These are phyloP conservation scores for Cutaneotrichosporon sp. DNA, from an alignment of 1,284 basidiomycete species.

Conservation along the genomic window DNA sequence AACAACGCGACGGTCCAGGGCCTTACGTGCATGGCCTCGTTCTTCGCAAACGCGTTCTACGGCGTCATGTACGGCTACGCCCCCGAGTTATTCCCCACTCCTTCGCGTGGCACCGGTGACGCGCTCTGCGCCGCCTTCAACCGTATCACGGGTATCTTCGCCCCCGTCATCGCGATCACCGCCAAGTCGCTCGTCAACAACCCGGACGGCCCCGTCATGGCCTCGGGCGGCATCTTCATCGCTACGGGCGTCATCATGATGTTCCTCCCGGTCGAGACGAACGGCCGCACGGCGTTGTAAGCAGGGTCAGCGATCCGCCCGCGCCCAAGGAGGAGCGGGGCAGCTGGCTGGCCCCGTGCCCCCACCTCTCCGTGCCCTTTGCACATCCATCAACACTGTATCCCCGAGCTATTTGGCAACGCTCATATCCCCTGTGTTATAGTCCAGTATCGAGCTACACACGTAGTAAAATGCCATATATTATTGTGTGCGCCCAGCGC, in stretches of 20 bases:
- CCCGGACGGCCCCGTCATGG: conserved; percentile 60
- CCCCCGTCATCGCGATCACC: conserved; percentile 40
- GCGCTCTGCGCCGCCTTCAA: conserved; percentile 62
- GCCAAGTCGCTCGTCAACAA: conserved; percentile 22
- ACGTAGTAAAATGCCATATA: not conserved
- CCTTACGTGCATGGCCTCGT: conserved; percentile 60
- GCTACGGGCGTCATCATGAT: conserved; percentile 57
- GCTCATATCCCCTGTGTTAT: not conserved
- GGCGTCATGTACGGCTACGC: conserved; percentile 65
- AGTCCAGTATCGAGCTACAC: not conserved
- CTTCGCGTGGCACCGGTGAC: conserved; percentile 66
- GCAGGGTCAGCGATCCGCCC: not conserved
- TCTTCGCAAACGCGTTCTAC: conserved; percentile 58
- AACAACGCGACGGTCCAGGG: conserved; percentile 59
- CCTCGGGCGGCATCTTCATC: conserved; percentile 62
- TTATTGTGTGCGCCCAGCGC: not conserved
- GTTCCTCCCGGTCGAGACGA: conserved; percentile 63
- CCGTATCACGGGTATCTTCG: conserved; percentile 60
- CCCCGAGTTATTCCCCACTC: conserved; percentile 67
- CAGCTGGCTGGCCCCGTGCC: not conserved
- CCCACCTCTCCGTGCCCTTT: not conserved
- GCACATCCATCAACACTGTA: not conserved
- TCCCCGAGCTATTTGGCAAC: not conserved
- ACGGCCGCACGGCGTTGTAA: conserved; percentile 41
- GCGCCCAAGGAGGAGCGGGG: not conserved